Conservation (phyloP, 2,329 filamentous ascomycete species). For the Fusarium algeriense region DNA sequence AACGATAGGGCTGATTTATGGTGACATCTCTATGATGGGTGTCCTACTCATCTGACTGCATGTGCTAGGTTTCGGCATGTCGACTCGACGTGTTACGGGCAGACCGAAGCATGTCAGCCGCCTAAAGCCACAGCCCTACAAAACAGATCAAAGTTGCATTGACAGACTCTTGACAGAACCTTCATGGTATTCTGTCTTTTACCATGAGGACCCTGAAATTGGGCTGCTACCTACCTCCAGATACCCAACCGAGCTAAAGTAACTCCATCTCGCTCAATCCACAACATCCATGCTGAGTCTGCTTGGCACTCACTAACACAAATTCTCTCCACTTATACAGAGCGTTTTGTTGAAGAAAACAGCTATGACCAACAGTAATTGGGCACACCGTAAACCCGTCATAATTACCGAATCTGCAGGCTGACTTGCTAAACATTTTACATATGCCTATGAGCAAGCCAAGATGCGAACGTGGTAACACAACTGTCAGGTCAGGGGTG, state of each 20-base stretch:
- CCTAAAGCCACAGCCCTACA: constrained; percentile 34
- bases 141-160: constrained; percentile 4
- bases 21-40: constrained; percentile 6
- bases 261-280: constrained; percentile 28
- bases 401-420: constrained; percentile 1
- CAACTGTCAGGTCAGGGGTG: neutral
- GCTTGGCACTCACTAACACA: constrained; percentile 23
- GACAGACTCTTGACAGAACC: neutral
- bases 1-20: constrained; percentile 16
- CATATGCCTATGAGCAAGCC: neutral
- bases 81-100: constrained; percentile 24
- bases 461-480: neutral
- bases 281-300: constrained; percentile 9
- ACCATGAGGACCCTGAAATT: constrained; percentile 5
- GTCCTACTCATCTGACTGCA: constrained; percentile 41
- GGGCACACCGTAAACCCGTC: neutral
- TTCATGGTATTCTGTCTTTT: neutral
- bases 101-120: constrained; percentile 41
- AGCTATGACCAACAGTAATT: constrained; percentile 1
- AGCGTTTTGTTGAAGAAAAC: neutral
- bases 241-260: constrained; percentile 9
- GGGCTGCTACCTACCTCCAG: constrained; percentile 10
- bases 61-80: constrained; percentile 3
- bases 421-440: neutral
- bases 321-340: constrained; percentile 13